Conservation (phyloP, 495 filamentous ascomycete genomes). For the Aspergillus bertholletiae region DNA sequence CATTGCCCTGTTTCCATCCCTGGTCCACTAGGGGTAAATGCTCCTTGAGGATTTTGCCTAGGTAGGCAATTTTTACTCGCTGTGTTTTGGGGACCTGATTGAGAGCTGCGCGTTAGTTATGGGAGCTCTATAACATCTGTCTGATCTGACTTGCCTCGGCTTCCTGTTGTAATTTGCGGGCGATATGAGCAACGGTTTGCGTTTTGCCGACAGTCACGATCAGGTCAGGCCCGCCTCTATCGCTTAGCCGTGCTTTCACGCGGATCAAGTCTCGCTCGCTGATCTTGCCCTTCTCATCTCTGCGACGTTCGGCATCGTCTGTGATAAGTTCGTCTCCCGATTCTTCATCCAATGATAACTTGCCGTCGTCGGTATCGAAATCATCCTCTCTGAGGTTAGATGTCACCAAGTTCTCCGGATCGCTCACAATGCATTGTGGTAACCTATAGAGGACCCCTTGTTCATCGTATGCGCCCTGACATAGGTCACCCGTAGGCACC, state of each 20-base stretch:
- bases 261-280: conserved; percentile 53
- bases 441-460: conserved; percentile 72
- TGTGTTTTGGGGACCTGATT: conserved; percentile 45
- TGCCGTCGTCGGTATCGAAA: conserved; percentile 46
- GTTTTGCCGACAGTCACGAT: conserved; percentile 54
- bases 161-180: conserved; percentile 60
- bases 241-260: conserved; percentile 64
- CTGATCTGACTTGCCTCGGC: conserved; percentile 52
- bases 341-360: conserved; percentile 38
- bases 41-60: conserved; percentile 76
- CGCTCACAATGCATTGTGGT: conserved; percentile 70
- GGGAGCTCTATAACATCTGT: not conserved
- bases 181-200: conserved; percentile 60
- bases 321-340: conserved; percentile 44
- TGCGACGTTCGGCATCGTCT: conserved; percentile 53
- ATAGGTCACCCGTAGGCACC: conserved; percentile 68
- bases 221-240: conserved; percentile 62
- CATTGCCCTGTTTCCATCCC: conserved; percentile 72
- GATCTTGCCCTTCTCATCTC: conserved; percentile 63
- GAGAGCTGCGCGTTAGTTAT: conserved; percentile 1
- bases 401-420: conserved; percentile 66
- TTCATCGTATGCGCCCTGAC: conserved; percentile 74
- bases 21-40: conserved; percentile 57
- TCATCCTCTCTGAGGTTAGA: conserved; percentile 32
- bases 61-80: conserved; percentile 67